Percentiles rank a stretch among this genome's conserved stretches.
Evolutionary conservation across 768 basidiomycete genomes (phyloP).

Genomic region (button mushroom (Agaricus bisporus)): DNA sequence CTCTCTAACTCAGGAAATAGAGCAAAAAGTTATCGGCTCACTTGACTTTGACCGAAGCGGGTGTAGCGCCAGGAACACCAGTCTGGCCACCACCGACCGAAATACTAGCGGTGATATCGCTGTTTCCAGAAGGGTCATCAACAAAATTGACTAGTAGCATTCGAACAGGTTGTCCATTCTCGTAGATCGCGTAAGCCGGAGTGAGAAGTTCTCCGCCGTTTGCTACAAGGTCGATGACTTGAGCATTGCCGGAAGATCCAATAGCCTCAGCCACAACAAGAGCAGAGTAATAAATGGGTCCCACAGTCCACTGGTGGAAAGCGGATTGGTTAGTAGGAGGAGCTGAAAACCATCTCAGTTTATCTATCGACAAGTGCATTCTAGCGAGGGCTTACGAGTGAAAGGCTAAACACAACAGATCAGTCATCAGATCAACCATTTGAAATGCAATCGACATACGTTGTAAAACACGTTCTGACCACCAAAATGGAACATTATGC

Average conservation of each 20-base stretch:
- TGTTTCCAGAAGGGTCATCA: constrained; percentile 51
- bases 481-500: constrained; percentile 49
- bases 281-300: constrained; percentile 70
- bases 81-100: constrained; percentile 36
- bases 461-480: constrained; percentile 64
- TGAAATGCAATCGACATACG: constrained; percentile 28
- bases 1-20: background rate
- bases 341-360: constrained; percentile 22
- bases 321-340: constrained; percentile 52
- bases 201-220: constrained; percentile 48
- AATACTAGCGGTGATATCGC: constrained; percentile 47
- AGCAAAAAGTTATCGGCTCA: constrained; percentile 20
- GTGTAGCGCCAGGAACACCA: constrained; percentile 30
- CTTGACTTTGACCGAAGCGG: constrained; percentile 51
- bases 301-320: constrained; percentile 69
- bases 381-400: constrained; percentile 39
- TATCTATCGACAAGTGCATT: background rate
- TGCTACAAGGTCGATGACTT: constrained; percentile 57
- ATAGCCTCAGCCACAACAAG: constrained; percentile 66
- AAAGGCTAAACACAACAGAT: constrained; percentile 44
- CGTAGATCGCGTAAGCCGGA: constrained; percentile 70
- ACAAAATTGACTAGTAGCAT: constrained; percentile 72
- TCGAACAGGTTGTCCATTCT: constrained; percentile 53
- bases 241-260: constrained; percentile 53
- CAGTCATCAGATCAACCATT: constrained; percentile 27